A percentile compares a stretch with the other conserved stretches of the same genome.
Conservation (phyloP, 495 filamentous ascomycete genomes). For the Annulohypoxylon stygium region DNA sequence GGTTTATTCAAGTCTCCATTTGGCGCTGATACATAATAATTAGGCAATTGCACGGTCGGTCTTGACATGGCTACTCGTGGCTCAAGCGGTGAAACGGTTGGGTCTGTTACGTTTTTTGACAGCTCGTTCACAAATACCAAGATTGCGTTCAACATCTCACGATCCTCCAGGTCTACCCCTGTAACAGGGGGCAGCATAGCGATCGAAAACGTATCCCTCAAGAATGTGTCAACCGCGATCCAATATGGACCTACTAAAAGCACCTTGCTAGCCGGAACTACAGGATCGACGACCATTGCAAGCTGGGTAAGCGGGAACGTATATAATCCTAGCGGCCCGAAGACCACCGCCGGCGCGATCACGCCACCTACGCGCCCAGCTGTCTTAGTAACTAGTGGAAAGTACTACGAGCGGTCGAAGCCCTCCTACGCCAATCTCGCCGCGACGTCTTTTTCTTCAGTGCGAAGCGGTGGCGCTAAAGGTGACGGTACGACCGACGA, state of each 20-base stretch:
- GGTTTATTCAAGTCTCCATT: too few species aligned
- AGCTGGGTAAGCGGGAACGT: constrained; percentile 60
- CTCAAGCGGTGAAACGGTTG: constrained; percentile 67
- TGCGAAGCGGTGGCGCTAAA: constrained; percentile 77
- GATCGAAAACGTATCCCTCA: constrained; percentile 76
- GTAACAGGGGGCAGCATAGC: constrained; percentile 65
- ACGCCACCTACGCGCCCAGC: constrained; percentile 55
- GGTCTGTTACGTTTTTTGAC: constrained; percentile 82
- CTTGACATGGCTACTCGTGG: constrained; percentile 69
- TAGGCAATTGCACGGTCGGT: constrained; percentile 71
- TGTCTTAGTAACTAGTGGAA: constrained; percentile 52
- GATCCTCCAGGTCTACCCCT: constrained; percentile 61
- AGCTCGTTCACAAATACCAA: constrained; percentile 78
- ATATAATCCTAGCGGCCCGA: constrained; percentile 59
- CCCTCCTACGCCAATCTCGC: constrained; percentile 74
- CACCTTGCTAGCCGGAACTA: constrained; percentile 69
- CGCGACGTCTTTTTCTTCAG: constrained; percentile 71
- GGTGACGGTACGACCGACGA: constrained; percentile 79
- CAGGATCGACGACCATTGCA: constrained; percentile 62
- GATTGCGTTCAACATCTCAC: constrained; percentile 62
- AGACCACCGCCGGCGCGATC: constrained; percentile 51
- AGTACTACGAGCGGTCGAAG: constrained; percentile 74
- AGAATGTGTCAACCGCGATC: constrained; percentile 67
- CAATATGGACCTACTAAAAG: constrained; percentile 60
- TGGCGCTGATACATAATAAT: too few species aligned